phyloP scores from a whole-genome alignment of 2,329 filamentous ascomycete genomes.

The Zelopaecilomyces penicillatus region DNA sequence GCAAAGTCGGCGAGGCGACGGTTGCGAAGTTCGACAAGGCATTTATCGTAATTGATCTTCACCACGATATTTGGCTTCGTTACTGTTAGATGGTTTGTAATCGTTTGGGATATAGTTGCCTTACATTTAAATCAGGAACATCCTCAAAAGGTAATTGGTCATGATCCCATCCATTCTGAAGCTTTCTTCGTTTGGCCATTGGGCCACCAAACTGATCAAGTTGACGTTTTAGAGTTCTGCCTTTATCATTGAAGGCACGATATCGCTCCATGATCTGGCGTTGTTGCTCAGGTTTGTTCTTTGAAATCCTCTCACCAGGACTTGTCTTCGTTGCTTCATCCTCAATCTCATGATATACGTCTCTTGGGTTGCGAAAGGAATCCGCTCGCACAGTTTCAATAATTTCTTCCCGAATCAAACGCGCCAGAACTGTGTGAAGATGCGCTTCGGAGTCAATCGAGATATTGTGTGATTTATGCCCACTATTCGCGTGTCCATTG shows the following conservation, averaged over 20 bases:
- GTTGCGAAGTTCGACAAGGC: slow-evolving; percentile 73
- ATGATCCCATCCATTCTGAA: slow-evolving; percentile 37
- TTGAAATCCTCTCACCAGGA: slow-evolving; percentile 39
- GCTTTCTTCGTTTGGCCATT: slow-evolving; percentile 44
- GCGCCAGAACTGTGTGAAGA: slow-evolving; percentile 42
- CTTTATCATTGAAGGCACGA: slow-evolving; percentile 43
- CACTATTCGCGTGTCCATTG: slow-evolving; percentile 15
- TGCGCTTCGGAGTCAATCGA: slow-evolving; percentile 38
- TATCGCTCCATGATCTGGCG: slow-evolving; percentile 46
- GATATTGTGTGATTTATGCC: slow-evolving; percentile 21
- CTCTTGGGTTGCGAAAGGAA: slow-evolving; percentile 53
- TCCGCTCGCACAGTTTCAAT: slow-evolving; percentile 53
- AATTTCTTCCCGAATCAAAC: slow-evolving; percentile 56
- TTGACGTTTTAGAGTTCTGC: slow-evolving; percentile 42
- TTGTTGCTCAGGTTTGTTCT: slow-evolving; percentile 56
- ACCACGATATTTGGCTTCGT: slow-evolving; percentile 62
- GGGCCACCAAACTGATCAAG: slow-evolving; percentile 34
- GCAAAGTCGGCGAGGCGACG: slow-evolving; percentile 66
- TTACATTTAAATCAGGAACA: slow-evolving; percentile 44
- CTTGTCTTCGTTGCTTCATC: slow-evolving; percentile 47
- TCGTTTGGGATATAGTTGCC: slow-evolving; percentile 16
- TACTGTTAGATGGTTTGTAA: slow-evolving; percentile 17
- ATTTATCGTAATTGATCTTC: slow-evolving; percentile 77
- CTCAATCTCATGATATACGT: slow-evolving; percentile 53
- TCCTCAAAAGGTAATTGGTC: slow-evolving; percentile 23